Base-by-base conservation (phyloP, 1,284 basidiomycete species). In the Coriolopsis trogii region DNA sequence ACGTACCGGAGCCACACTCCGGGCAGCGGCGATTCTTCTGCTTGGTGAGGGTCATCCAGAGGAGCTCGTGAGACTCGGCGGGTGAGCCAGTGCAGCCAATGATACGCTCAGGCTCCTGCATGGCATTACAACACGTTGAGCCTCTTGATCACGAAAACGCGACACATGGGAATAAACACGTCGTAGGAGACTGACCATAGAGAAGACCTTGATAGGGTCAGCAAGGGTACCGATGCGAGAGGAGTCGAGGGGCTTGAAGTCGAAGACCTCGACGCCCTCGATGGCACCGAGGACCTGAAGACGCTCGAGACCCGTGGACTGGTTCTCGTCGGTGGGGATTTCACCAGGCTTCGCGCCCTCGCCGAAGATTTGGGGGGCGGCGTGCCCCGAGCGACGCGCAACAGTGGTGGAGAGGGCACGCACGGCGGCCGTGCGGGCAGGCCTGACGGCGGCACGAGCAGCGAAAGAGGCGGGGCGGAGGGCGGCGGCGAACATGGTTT, bases 251-350 rank as follows among this genome's bases (percentile, higher is more conserved):
- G 95, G 91, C 60, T 84, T 81, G 70, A 89, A 81, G 74, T 98
- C 95, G 78, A 98, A 99, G 49, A 95, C 86, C 40, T 94, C 88
- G 46, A 93, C 75, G 51, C 95, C 95, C 74, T 95, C 85, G 67
- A 95, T 78, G 62, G 91, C 87, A 67, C 91, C 93, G 54, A 98
- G 75, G 45, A 97, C 78, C 76, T 99, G 93, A 69, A 95, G 86
- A 73, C 96, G 92, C 75, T 98, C 95, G 55, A 98, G 80, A 86
- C 96, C 95, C 61, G 96, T 99, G 25, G 95, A 84, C 76, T 99
- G 96, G 63, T 91, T 80, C 67, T 89, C 80, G 74, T 93, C 90
- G 56, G 89, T 91, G 53, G 93, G 86, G 56, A 93, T 82, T 64
- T 86, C 79, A 60, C 93, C 93, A 12, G 83, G 51, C 72, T 91